phyloP scores from a whole-genome alignment of 495 filamentous ascomycete genomes.

The Podospora bellae-mahoneyi region DNA sequence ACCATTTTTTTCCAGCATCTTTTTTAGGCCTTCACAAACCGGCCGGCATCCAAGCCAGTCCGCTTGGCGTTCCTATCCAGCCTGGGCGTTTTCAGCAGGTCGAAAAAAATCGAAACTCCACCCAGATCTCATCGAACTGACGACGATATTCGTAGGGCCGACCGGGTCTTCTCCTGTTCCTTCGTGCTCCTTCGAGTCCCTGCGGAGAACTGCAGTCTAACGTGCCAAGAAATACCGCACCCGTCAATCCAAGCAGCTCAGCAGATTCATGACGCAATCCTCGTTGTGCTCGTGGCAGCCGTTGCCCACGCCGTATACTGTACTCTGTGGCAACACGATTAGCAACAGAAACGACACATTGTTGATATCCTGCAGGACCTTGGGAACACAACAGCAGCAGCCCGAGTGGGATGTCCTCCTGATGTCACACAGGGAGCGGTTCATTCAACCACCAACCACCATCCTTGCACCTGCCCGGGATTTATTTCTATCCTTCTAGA shows the following conservation, averaged over 20 bases:
- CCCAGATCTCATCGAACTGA: not conserved
- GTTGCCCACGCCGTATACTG: not conserved
- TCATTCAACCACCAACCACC: not conserved
- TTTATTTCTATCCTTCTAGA: not conserved
- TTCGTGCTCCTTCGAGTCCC: not conserved
- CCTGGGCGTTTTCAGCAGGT: not conserved
- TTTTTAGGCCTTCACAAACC: not conserved
- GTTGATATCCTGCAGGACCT: not conserved
- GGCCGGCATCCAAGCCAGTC: not conserved
- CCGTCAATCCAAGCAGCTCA: not conserved
- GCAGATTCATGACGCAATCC: slow-evolving; percentile 18
- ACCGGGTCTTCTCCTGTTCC: not conserved
- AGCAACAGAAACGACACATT: slow-evolving; percentile 26
- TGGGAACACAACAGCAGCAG: not conserved
- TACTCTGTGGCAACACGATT: slow-evolving; percentile 25
- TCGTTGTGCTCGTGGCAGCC: not conserved
- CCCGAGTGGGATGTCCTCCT: not conserved
- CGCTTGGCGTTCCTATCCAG: not conserved
- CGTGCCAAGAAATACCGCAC: not conserved
- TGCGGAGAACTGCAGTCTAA: not conserved
- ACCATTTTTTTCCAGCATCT: not conserved
- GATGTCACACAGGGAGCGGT: not conserved
- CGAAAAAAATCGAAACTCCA: not conserved
- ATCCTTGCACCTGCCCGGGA: not conserved
- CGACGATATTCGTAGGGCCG: not conserved